Evolutionary conservation across 179 eudicot genomes (phyloP), one percentile per base, ranked within the genome.

Genomic region (Gypsophila paniculata): DNA sequence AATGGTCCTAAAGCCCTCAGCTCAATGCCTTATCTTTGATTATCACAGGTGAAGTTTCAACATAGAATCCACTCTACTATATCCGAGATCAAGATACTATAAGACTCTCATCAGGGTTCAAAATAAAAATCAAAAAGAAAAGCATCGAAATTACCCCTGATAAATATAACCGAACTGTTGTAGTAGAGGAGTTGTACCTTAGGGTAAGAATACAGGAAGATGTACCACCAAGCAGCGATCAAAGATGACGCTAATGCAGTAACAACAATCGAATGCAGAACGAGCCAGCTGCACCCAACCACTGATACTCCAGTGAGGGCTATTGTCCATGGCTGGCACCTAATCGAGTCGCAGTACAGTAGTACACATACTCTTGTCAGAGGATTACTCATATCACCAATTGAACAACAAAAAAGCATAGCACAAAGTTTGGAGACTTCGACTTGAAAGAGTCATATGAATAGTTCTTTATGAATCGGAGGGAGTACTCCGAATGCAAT

Each of bases 301-400:
- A 85, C 85, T 57, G 83, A 67, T 10, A 70, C 82, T 39, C 97
- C 99, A 2, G 96, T 91, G 64, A 91, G 80, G 12, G 78, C 74
- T 72, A 91, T 91, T 5, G 97, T 91, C 97, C 96, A 91, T 21
- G 97, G 97, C 75, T 94, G 97, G 66, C 99, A 94, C 99, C 99
- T 94, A 29, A 29, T 29, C 34, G 34, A 29, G 34, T 1, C 34
- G 34, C 34, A 29, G 34, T 29, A 29, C 2, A 1, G 34, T 4
- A 29, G 34, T 29, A 29, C 34, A 29, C 34, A 29, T 29, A 29
- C 34, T 4, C 34, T 29, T 29, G 4, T 29, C 34, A 29, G 34
- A 29, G 4, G 34, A 4, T n/a, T n/a, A n/a, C n/a, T n/a, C n/a
- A n/a, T n/a, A n/a, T n/a, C n/a, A 29, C 34, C 4, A 29, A 29